Base-by-base conservation (phyloP, 768 basidiomycete species). In the Cantharellus anzutake region DNA sequence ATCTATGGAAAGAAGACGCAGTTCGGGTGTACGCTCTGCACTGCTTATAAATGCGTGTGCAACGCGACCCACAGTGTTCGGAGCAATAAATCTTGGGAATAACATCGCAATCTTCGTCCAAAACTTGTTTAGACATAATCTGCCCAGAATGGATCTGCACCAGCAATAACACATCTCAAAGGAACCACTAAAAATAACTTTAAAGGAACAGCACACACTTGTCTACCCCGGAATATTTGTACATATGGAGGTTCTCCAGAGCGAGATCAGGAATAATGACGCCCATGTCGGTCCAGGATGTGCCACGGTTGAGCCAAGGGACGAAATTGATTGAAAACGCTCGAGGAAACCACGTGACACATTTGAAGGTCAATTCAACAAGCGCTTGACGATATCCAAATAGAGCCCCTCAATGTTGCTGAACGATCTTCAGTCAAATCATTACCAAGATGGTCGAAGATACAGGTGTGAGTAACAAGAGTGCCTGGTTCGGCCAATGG, bases 21-120 rank as follows among this genome's bases (percentile, higher is more conserved):
- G 37, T 34, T 37, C 11, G 5, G 37, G 38, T 5, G 59, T 11
- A 60, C 7, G 11, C 16, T 16, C 35, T 40, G 29, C n/a, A 58
- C 20, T 29, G 20, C 20, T 1, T 29, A 29, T 29, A 29, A 29
- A 29, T 29, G 20, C 20, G 20, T 29, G 20, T 29, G 48, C 38
- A 3, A 59, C 16, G 53, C 3, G 37, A 74, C 83, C 60, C 66
- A 93, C 92, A 5, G 84, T 84, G 69, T 97, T 97, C 1, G 92
- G 92, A 0, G 92, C 92, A 3, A 97, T 74, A 51, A 75, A 81
- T 51, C 77, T 74, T 2, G 92, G 92, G 81, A 87, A 93, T 35
- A 92, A 75, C 3, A 80, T 90, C 59, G 94, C 86, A 62, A 94
- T 80, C 86, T 86, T 86, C 41, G 75, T 87, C 91, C 92, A 96